Evolutionary conservation across 129 eudicot species (phyloP).

Genomic region (Artemisia annua): DNA sequence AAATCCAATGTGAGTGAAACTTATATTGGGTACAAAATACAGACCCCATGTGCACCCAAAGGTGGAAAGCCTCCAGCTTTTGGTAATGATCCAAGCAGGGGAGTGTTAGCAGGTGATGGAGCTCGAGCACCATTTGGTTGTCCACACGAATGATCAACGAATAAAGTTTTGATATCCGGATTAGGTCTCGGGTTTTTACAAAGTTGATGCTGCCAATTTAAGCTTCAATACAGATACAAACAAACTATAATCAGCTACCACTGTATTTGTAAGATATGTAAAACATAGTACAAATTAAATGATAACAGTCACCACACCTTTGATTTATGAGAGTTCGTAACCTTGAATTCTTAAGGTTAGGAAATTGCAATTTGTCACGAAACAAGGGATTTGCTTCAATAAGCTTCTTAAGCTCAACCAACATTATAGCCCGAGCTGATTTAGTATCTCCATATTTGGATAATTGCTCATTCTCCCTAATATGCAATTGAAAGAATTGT

Average conservation of each 20-base stretch:
- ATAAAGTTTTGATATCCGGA: conserved; percentile 90
- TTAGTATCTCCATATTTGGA: conserved; percentile 93
- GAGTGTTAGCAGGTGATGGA: conserved; percentile 81
- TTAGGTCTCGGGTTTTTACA: conserved; percentile 92
- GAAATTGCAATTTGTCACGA: conserved; percentile 85
- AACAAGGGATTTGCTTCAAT: conserved; percentile 93
- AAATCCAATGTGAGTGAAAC: background rate
- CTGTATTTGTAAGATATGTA: conserved; percentile 8
- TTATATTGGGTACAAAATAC: conserved; percentile 20
- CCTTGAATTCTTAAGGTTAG: conserved; percentile 80
- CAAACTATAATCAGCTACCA: background rate
- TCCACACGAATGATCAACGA: conserved; percentile 90
- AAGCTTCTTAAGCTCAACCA: conserved; percentile 89
- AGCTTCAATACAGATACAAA: conserved; percentile 40
- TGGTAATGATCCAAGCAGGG: conserved; percentile 77
- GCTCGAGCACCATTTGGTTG: conserved; percentile 92
- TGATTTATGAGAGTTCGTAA: conserved; percentile 84
- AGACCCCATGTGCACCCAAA: conserved; percentile 84
- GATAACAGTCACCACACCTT: conserved; percentile 41
- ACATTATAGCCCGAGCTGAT: conserved; percentile 86
- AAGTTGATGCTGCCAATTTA: conserved; percentile 95
- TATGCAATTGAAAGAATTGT: conserved; percentile 10
- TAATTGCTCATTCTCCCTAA: conserved; percentile 86
- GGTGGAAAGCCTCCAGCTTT: conserved; percentile 93
- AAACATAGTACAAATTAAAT: conserved; percentile 1